Evolutionary conservation across 2,329 filamentous ascomycete genomes (phyloP).

Genomic region (Fusarium tjaetaba): DNA sequence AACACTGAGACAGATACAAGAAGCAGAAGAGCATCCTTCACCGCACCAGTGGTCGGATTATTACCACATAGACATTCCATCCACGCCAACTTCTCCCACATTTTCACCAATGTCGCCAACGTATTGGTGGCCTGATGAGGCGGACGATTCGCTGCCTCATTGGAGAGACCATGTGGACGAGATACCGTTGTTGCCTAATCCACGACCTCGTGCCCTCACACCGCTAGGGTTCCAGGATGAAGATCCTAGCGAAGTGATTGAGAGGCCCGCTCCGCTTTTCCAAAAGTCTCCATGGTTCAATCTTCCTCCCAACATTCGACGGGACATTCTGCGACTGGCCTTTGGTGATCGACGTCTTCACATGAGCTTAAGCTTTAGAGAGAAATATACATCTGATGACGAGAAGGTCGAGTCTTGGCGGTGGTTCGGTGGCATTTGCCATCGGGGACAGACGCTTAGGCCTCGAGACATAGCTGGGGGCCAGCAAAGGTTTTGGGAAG

Average conservation of each 20-base stretch:
- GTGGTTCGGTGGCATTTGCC: not conserved
- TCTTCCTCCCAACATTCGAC: not conserved
- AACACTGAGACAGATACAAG: not conserved
- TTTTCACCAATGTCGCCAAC: not conserved
- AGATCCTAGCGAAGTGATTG: not conserved
- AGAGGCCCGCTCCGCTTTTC: not conserved
- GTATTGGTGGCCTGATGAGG: not conserved
- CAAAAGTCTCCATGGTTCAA: constrained; percentile 5
- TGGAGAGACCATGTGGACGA: not conserved
- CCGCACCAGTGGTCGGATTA: not conserved
- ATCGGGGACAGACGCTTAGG: not conserved
- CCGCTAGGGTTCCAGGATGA: not conserved
- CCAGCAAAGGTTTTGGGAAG: not conserved
- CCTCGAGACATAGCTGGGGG: not conserved
- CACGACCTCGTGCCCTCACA: not conserved
- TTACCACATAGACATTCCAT: not conserved
- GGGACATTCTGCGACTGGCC: not conserved
- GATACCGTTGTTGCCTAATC: not conserved
- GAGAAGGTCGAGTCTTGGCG: not conserved
- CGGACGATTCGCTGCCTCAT: not conserved
- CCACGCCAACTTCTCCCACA: not conserved
- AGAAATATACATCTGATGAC: not conserved
- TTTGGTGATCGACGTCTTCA: not conserved
- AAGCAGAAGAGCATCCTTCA: not conserved
- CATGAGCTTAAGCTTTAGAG: not conserved